A percentile compares a stretch with the other conserved stretches of the same genome.
Evolutionary conservation across 23 red algal genomes (phyloP).

Genomic region (Gracilaria domingensis): DNA sequence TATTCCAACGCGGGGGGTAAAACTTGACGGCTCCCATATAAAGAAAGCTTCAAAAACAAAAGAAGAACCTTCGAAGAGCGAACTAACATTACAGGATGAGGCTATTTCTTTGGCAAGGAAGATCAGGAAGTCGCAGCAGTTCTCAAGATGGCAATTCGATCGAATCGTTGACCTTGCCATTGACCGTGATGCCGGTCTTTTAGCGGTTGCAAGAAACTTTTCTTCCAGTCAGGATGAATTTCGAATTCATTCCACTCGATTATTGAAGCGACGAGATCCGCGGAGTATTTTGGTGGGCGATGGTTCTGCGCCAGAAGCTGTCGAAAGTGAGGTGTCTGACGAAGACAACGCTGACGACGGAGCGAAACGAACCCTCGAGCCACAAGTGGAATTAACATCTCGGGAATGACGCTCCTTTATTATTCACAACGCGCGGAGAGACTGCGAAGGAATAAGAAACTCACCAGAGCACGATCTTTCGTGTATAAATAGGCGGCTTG

Average conservation of each 20-base stretch:
- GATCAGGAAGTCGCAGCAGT: slow-evolving; percentile 49
- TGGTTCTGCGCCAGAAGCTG: slow-evolving; percentile 1
- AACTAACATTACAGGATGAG: slow-evolving; percentile 53
- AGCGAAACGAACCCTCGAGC: slow-evolving; percentile 24
- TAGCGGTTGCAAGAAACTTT: slow-evolving; percentile 85
- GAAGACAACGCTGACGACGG: slow-evolving; percentile 11
- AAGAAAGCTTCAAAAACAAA: slow-evolving; percentile 4
- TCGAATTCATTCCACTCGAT: slow-evolving; percentile 60
- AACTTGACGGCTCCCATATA: slow-evolving; percentile 83
- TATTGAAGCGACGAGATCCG: slow-evolving; percentile 69
- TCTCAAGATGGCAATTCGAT: slow-evolving; percentile 83
- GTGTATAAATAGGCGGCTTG: too few relatives aligned
- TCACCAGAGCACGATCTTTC: too few relatives aligned
- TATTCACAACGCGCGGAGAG: not conserved
- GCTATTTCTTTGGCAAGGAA: slow-evolving; percentile 56
- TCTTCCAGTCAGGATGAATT: slow-evolving; percentile 68
- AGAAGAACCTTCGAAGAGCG: slow-evolving; percentile 15
- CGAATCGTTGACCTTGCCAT: slow-evolving; percentile 86
- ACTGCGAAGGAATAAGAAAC: too few relatives aligned
- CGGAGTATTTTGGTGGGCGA: slow-evolving; percentile 63
- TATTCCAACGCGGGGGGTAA: slow-evolving; percentile 87
- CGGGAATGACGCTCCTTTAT: slow-evolving; percentile 14
- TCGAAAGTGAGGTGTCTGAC: slow-evolving; percentile 2
- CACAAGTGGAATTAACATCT: slow-evolving; percentile 61
- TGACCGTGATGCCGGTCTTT: slow-evolving; percentile 80